A percentile compares a stretch with the other conserved stretches of the same genome.
Evolutionary conservation across 345 rosid species (phyloP).

Genomic region (Pugionium dolabratum): DNA sequence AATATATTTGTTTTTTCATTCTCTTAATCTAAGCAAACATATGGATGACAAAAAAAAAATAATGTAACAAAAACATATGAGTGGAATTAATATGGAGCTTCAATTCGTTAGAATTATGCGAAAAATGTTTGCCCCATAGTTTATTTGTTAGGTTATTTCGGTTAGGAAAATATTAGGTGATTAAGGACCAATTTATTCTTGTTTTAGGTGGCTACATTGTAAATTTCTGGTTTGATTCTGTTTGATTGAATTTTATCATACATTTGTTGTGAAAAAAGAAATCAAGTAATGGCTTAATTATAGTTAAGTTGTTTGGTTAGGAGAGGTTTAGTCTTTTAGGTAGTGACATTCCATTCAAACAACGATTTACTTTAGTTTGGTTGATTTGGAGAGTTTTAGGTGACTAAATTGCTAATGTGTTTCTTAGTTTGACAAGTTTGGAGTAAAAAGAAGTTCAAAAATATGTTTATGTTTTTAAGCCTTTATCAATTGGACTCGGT

Average conservation of each 20-base stretch:
- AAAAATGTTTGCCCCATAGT: background rate
- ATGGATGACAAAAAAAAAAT: too few relatives aligned
- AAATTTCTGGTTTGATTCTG: background rate
- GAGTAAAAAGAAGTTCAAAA: background rate
- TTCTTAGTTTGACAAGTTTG: background rate
- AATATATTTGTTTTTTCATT: slow-evolving; percentile 14
- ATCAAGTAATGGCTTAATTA: slow-evolving; percentile 1
- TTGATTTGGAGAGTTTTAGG: slow-evolving; percentile 34
- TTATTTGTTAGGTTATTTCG: slow-evolving; percentile 14
- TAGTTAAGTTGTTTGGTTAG: slow-evolving; percentile 17
- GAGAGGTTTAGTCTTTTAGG: slow-evolving; percentile 21
- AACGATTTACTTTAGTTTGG: background rate
- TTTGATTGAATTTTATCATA: background rate
- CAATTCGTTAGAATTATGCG: background rate
- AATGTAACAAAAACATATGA: background rate
- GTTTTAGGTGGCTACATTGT: slow-evolving; percentile 3
- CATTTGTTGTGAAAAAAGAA: background rate
- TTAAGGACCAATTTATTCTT: slow-evolving; percentile 13
- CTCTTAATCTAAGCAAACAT: background rate
- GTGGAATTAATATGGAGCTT: background rate
- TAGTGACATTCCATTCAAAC: slow-evolving; percentile 25
- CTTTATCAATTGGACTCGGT: background rate
- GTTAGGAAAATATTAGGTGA: slow-evolving; percentile 27
- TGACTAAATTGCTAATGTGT: slow-evolving; percentile 8
- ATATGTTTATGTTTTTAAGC: background rate